A percentile compares a stretch with the other conserved stretches of the same genome.
Evolutionary conservation across 441 rosid genomes (phyloP).

Genomic region (Arabidopsis hybrid): DNA sequence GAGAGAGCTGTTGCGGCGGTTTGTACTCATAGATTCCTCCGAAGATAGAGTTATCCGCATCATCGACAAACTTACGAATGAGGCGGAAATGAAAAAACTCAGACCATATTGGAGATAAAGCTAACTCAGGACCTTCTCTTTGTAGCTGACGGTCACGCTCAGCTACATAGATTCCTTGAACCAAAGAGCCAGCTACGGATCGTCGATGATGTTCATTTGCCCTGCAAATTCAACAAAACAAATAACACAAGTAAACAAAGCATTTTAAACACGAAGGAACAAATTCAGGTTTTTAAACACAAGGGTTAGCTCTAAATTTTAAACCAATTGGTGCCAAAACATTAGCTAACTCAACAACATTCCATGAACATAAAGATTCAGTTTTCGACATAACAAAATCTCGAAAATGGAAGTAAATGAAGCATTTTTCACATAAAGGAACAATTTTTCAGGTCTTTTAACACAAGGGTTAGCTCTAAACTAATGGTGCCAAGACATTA

Average conservation of each 20-base stretch:
- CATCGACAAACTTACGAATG: conserved; percentile 70
- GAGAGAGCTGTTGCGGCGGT: conserved; percentile 50
- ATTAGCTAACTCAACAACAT: background rate
- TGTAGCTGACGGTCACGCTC: conserved; percentile 93
- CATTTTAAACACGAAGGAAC: background rate
- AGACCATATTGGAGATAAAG: conserved; percentile 89
- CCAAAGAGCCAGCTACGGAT: conserved; percentile 82
- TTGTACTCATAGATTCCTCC: conserved; percentile 83
- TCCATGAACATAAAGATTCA: conserved; percentile 1
- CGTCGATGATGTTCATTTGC: conserved; percentile 67
- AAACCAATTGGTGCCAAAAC: background rate
- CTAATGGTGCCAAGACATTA: conserved; percentile 2
- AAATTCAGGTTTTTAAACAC: background rate
- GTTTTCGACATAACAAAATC: background rate
- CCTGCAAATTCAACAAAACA: conserved; percentile 53
- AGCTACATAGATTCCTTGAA: conserved; percentile 78
- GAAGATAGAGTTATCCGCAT: conserved; percentile 77
- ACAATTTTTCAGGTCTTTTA: background rate
- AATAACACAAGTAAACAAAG: background rate
- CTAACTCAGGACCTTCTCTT: conserved; percentile 61
- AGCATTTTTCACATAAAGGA: background rate
- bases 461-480: conserved; percentile 8
- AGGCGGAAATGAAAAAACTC: conserved; percentile 76
- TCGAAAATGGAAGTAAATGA: too few species aligned
- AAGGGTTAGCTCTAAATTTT: conserved; percentile 7